These are phyloP conservation scores for Fusarium brachygibbosum DNA, from an alignment of 2,329 filamentous ascomycete genomes.

Conservation along the genomic window DNA sequence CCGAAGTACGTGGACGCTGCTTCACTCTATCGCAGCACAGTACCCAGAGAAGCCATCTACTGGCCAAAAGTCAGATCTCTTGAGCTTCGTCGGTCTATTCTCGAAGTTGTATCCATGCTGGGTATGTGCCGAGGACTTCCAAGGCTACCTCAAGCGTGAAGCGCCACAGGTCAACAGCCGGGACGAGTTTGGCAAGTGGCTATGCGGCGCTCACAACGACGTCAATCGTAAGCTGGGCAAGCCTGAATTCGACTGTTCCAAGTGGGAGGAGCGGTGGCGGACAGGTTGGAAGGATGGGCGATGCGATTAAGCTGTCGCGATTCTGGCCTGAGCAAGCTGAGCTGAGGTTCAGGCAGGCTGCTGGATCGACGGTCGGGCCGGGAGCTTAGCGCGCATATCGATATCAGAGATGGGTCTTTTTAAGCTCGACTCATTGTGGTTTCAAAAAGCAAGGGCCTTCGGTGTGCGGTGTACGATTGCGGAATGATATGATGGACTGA, in stretches of 20 bases:
- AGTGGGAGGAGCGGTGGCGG: constrained; percentile 95
- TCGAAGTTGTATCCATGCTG: constrained; percentile 94
- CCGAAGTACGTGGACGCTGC: constrained; percentile 90
- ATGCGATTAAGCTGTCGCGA: constrained; percentile 62
- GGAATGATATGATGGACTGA: constrained; percentile 21
- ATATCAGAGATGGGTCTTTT: constrained; percentile 1
- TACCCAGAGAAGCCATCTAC: constrained; percentile 80
- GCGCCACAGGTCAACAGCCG: constrained; percentile 71
- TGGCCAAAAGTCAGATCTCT: constrained; percentile 80
- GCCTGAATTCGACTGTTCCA: constrained; percentile 86
- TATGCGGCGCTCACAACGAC: constrained; percentile 89
- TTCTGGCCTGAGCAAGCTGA: constrained; percentile 24
- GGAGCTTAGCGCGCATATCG: constrained; percentile 21
- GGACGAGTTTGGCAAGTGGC: constrained; percentile 83
- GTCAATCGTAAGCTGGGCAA: constrained; percentile 94
- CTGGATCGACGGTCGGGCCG: constrained; percentile 27
- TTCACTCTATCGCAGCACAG: constrained; percentile 89
- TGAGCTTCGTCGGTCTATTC: constrained; percentile 83
- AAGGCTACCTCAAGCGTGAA: constrained; percentile 80
- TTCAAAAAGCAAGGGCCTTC: constrained; percentile 13
- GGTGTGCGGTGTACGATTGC: constrained; percentile 39
- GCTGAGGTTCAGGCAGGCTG: constrained; percentile 32
- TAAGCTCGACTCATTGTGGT: constrained; percentile 12
- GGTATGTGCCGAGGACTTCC: constrained; percentile 94
- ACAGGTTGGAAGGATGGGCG: constrained; percentile 84